Base-by-base conservation (phyloP, 73 alveolate species). In the Symbiodinium natans region DNA sequence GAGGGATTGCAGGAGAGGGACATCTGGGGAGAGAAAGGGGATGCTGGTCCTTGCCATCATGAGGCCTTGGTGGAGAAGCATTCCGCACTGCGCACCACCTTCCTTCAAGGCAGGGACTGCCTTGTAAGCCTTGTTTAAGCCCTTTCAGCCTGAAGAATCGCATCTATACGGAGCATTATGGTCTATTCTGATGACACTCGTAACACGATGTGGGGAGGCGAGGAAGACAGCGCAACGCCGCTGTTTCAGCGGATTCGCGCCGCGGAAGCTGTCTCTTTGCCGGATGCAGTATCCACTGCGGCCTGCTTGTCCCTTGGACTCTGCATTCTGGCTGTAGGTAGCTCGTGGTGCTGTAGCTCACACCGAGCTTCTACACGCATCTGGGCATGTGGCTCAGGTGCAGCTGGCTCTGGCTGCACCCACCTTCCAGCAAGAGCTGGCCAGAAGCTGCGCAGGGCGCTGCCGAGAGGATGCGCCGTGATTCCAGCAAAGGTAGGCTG, bases 351-450 rank as follows among this genome's bases (percentile, higher is more conserved):
- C n/a, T n/a, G n/a, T n/a, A n/a, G n/a, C n/a, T n/a, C n/a, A n/a
- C n/a, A n/a, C n/a, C n/a, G n/a, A n/a, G n/a, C n/a, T n/a, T n/a
- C n/a, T n/a, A n/a, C n/a, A n/a, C n/a, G n/a, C n/a, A 74, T 7
- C 40, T 11, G 84, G 19, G 84, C 84, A 25, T 9, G 77, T 4
- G 33, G 82, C 42, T 74, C 19, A 88, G 95, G 95, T 88, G 48
- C 42, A 88, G 95, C 43, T 88, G 95, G 84, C 86, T 88, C 5
- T 88, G 95, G 42, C 23, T 88, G 33, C 95, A 56, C 34, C 73
- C 56, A 21, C 17, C 74, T 54, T 46, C 73, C 3, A 54, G 41
- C n/a, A 43, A n/a, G 2, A 31, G 43, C 29, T 31, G 43, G 86
- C 2, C 48, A 36, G 86, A 31, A 31, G 86, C 41, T 2, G 21